phyloP scores from a whole-genome alignment of 1,139 yeast genomes.

The Wickerhamiella infanticola region DNA sequence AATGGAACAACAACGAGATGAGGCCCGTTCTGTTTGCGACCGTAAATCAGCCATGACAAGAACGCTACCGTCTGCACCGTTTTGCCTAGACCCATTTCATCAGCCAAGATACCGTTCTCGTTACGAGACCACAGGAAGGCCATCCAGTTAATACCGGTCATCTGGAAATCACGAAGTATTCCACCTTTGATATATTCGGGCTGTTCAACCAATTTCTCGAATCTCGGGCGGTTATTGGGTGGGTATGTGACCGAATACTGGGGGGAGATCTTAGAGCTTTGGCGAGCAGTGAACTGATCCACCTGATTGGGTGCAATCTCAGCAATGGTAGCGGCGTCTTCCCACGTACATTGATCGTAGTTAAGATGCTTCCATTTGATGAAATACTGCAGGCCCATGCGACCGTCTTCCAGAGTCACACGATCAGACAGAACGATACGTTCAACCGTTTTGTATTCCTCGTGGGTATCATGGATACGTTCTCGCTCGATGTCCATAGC shows the following conservation, averaged over 20 bases:
- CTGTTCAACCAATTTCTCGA: slow-evolving; percentile 73
- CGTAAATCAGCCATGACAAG: slow-evolving; percentile 83
- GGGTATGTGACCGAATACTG: slow-evolving; percentile 66
- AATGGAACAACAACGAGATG: slow-evolving; percentile 92
- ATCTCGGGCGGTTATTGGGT: slow-evolving; percentile 56
- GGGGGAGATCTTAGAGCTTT: slow-evolving; percentile 75
- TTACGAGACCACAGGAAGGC: slow-evolving; percentile 96
- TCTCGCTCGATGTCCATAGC: slow-evolving; percentile 86
- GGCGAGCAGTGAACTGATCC: slow-evolving; percentile 63
- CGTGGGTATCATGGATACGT: slow-evolving; percentile 66
- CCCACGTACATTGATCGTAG: slow-evolving; percentile 97
- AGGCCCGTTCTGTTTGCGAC: slow-evolving; percentile 93
- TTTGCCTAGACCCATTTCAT: slow-evolving; percentile 98
- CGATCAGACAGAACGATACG: slow-evolving; percentile 82
- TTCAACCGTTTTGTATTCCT: slow-evolving; percentile 74
- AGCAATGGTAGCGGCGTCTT: slow-evolving; percentile 77
- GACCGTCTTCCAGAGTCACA: slow-evolving; percentile 40
- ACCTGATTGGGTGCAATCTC: slow-evolving; percentile 74
- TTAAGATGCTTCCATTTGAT: slow-evolving; percentile 90
- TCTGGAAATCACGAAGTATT: slow-evolving; percentile 87
- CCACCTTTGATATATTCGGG: slow-evolving; percentile 87
- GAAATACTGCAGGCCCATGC: slow-evolving; percentile 44
- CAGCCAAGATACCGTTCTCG: slow-evolving; percentile 95
- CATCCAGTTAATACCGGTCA: slow-evolving; percentile 99
- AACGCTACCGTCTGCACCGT: slow-evolving; percentile 96